Evolutionary conservation across 1,139 yeast genomes (phyloP), one percentile per base, ranked within the genome.

Genomic region (Magnusiomyces fungicola): DNA sequence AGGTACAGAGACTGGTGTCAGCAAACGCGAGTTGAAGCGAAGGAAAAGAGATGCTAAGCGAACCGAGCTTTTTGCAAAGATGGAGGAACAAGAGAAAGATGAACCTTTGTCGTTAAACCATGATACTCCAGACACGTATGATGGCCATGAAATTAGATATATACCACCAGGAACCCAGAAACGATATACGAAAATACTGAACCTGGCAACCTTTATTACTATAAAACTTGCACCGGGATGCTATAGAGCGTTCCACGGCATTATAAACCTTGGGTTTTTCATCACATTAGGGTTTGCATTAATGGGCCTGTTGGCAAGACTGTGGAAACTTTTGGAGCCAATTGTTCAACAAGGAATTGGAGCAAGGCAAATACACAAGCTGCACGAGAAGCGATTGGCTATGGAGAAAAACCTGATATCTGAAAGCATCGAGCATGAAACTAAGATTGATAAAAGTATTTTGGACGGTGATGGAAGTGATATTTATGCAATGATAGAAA

Each of bases 221-320:
- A 21, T 3, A 7, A 42, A n/a, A 27, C 37, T 42, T 1, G 27
- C 27, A 12, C 45, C 45, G 6, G 27, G 29, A 22, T 22, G 30
- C 5, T 42, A 23, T 21, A 37, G 45, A n/a, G 37, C 38, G 3
- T 42, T 42, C n/a, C 37, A 42, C 18, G 18, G 30, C n/a, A 22
- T 42, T 14, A 19, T 42, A 4, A 23, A 14, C 16, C 29, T 42
- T 7, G 45, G 38, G 9, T 33, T 30, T 27, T 42, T 42, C 33
- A 27, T 42, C 3, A 42, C 45, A 3, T 21, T 42, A 10, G 45
- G 45, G 19, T 42, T 42, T 32, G 45, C 30, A 3, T 29, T 42
- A 12, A n/a, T 42, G 7, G 45, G 34, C 37, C 16, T 23, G 2
- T n/a, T 42, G n/a, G 24, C 45, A 3, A 5, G 37, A 10, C 12